A percentile compares a stretch with the other conserved stretches of the same genome.
These are phyloP conservation scores for Phytophthora sojae DNA, from an alignment of 352 stramenopile species.

Conservation along the genomic window DNA sequence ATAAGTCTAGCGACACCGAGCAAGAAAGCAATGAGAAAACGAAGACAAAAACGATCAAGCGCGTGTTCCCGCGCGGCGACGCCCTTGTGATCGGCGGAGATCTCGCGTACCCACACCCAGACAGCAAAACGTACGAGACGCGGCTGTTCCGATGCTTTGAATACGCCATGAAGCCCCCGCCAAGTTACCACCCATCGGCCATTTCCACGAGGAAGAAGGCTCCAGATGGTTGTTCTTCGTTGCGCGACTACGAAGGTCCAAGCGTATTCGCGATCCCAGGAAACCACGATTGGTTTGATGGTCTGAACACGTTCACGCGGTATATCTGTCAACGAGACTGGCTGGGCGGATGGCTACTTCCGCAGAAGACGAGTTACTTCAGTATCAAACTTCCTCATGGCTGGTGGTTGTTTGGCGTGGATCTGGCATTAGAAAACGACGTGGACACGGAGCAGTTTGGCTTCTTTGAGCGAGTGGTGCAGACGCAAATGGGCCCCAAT, in stretches of 20 bases:
- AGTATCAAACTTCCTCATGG: constrained; percentile 89
- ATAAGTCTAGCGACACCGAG: constrained; percentile 13
- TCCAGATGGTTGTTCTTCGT: constrained; percentile 91
- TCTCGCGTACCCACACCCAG: constrained; percentile 92
- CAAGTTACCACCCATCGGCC: constrained; percentile 84
- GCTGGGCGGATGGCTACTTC: constrained; percentile 85
- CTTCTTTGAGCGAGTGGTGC: constrained; percentile 89
- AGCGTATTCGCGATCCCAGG: constrained; percentile 86
- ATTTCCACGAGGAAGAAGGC: constrained; percentile 89
- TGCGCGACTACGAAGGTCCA: constrained; percentile 74
- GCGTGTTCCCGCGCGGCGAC: constrained; percentile 85
- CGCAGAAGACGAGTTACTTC: constrained; percentile 94
- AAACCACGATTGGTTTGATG: constrained; percentile 96
- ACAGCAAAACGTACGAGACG: constrained; percentile 89
- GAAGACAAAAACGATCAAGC: constrained; percentile 51
- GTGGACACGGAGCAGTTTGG: constrained; percentile 94
- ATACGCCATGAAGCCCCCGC: constrained; percentile 93
- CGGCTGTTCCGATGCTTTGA: constrained; percentile 93
- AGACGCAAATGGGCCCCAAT: constrained; percentile 75
- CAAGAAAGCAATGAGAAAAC: constrained; percentile 32
- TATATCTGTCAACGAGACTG: constrained; percentile 39
- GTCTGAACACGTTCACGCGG: constrained; percentile 92
- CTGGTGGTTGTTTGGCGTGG: constrained; percentile 94
- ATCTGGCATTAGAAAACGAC: constrained; percentile 92
- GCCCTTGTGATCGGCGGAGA: constrained; percentile 93